Base-by-base conservation (phyloP, 2,329 filamentous ascomycete species). In the Xylariomycetidae sp. region DNA sequence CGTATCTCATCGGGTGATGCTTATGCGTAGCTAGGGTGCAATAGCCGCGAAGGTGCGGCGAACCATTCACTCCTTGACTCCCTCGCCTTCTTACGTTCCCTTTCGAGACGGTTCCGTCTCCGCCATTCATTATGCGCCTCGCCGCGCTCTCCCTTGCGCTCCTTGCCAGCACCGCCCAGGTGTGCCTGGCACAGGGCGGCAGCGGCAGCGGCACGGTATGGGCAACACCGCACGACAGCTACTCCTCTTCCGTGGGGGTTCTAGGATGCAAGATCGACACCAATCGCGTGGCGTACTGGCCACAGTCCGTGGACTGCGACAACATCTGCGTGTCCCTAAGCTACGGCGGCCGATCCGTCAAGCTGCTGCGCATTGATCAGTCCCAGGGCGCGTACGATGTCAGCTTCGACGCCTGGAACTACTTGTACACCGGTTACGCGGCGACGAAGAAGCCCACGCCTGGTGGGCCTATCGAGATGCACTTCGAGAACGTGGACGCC, bases 221-320 rank as follows among this genome's bases (percentile, higher is more conserved):
- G 37, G 57, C 68, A 34, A 79, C 74, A 2, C 74, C 74, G 20
- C 75, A 79, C 49, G 69, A 68, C 45, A 54, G 60, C 44, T 79
- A 67, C 59, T 72, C 69, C 4, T 74, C 70, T 14, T 75, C 72
- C 6, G 57, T 76, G 38, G 75, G 75, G 29, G 74, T 77, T 1
- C 59, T 76, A 5, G 75, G 75, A 32, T 79, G 75, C 68, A 73
- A 76, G 56, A 67, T 79, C 55, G 56, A 79, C 59, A 73, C 66
- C 42, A 68, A 79, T 63, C 72, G 73, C 26, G 65, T 77, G 19
- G 74, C 75, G 40, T 79, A 79, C 67, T 79, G 72, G 72, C 75
- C 75, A 6, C 50, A 48, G 16, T 47, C 58, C 4, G 59, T 71
- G 27, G 61, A 63, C 59, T 79, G 74, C 63, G 57, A 70, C 57